Conservation (phyloP, 768 basidiomycete genomes). For the Mrakia blollopis region DNA sequence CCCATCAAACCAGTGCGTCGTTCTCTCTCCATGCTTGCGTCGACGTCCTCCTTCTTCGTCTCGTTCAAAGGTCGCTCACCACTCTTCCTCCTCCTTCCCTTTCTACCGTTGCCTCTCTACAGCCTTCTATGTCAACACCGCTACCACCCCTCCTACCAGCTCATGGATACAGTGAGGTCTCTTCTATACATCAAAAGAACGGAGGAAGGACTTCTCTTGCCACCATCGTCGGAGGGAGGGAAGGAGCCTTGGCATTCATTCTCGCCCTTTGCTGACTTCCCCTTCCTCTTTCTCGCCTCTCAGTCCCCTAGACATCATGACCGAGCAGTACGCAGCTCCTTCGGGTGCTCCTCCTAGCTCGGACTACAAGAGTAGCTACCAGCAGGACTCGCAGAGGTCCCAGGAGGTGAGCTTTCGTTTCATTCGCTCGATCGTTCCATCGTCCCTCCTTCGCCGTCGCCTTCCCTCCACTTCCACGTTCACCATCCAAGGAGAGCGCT, state of each 20-base stretch:
- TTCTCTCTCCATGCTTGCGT: not conserved
- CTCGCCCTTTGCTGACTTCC: not conserved
- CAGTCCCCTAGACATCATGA: conserved; percentile 13
- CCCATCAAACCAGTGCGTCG: not conserved
- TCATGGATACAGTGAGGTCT: conserved; percentile 10
- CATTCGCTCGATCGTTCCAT: not conserved
- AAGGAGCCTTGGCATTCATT: not conserved
- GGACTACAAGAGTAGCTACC: conserved; percentile 6
- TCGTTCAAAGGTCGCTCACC: not conserved
- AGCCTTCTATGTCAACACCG: conserved; percentile 13
- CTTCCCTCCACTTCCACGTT: too few species aligned
- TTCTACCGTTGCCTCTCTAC: not conserved
- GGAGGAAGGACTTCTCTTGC: not conserved
- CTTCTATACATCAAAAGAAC: not conserved
- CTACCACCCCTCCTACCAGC: not conserved
- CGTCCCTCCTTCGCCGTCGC: not conserved
- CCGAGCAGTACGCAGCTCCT: not conserved
- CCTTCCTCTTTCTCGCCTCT: not conserved
- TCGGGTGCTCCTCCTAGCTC: not conserved
- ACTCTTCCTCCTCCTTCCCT: not conserved
- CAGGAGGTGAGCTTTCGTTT: not conserved
- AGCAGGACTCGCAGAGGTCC: not conserved
- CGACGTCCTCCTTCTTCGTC: not conserved
- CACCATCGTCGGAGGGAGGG: too few species aligned
- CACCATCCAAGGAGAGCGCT: not conserved